Base-by-base conservation (phyloP, 352 stramenopile genomes). In the Globisporangium middletonii region DNA sequence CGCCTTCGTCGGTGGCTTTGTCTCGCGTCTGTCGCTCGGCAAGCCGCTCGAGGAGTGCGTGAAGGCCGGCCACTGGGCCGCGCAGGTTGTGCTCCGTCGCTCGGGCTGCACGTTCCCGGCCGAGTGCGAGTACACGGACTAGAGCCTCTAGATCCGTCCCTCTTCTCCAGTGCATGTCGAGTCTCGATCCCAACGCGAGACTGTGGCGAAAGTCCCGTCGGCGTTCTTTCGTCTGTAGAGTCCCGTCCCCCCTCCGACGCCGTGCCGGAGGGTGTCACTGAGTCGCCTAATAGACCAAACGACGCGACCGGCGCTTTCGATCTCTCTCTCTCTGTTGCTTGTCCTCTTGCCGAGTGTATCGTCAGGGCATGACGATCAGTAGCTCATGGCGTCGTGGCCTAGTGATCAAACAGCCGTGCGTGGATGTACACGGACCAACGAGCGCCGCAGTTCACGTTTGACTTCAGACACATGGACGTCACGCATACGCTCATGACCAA, bases 1-100 rank as follows among this genome's bases (percentile, higher is more conserved):
- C 77, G 96, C 97, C 55, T 99, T 99, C 70, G 97, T 99, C 6
- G 97, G 97, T 51, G 97, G 97, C 57, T 99, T 99, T 69, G 77
- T 99, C 49, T 92, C 95, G 26, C 89, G 97, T 58, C 74, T 99
- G 41, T 80, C 95, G 33, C 72, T 93, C 47, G 77, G 78, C 60
- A 71, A 81, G 66, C 67, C 82, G 12, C 76, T 99, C 47, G 89
- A 79, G 46, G 88, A 97, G 62, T 98, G 94, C 77, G 95, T 99
- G 54, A 87, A 97, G 50, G 95, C 95, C 30, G 97, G 97, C 57
- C 96, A 99, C 79, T 99, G 89, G 87, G 92, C 96, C 50, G 96
- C 97, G 38, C 82, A 96, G 65, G 89, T 98, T 47, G 96, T 99
- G 69, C 98, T 99, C 62, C 94, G 98, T 64, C 79, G 86, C 62